phyloP scores from a whole-genome alignment of 352 stramenopile species.

The Globisporangium rhizosaccharum region DNA sequence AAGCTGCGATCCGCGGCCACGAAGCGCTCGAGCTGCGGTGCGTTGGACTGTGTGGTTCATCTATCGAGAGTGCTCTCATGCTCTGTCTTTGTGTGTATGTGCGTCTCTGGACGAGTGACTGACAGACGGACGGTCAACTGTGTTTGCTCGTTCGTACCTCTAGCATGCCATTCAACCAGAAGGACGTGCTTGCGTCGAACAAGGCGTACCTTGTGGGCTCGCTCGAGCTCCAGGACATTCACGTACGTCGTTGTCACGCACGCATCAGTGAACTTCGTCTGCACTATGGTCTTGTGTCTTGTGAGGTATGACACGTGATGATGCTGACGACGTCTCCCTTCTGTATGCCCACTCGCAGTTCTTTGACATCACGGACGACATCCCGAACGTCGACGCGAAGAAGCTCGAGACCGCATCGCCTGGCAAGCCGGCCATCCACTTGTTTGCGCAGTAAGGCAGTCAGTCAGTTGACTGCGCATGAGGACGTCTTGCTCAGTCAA shows the following conservation, averaged over 20 bases:
- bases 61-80: background rate
- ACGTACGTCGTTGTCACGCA: conserved; percentile 20
- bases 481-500: too few species aligned
- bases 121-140: background rate
- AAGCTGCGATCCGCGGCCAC: conserved; percentile 88
- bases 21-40: conserved; percentile 91
- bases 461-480: too few species aligned
- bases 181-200: conserved; percentile 89
- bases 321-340: too few species aligned
- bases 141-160: conserved; percentile 3
- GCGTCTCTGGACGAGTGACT: conserved; percentile 2
- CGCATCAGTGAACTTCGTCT: too few species aligned
- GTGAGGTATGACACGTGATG: background rate
- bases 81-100: conserved; percentile 4
- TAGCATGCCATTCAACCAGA: conserved; percentile 95
- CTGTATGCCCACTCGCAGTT: conserved; percentile 31
- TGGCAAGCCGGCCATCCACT: conserved; percentile 76
- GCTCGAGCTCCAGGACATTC: conserved; percentile 87
- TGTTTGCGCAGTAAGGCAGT: conserved; percentile 46
- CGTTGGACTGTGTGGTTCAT: conserved; percentile 12
- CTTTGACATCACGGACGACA: conserved; percentile 69
- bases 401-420: conserved; percentile 80
- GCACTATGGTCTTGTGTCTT: too few species aligned
- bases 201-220: conserved; percentile 87
- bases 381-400: conserved; percentile 71